These are phyloP conservation scores for Picochlorum sp. DNA, from an alignment of 139 green algal species.

Conservation along the genomic window DNA sequence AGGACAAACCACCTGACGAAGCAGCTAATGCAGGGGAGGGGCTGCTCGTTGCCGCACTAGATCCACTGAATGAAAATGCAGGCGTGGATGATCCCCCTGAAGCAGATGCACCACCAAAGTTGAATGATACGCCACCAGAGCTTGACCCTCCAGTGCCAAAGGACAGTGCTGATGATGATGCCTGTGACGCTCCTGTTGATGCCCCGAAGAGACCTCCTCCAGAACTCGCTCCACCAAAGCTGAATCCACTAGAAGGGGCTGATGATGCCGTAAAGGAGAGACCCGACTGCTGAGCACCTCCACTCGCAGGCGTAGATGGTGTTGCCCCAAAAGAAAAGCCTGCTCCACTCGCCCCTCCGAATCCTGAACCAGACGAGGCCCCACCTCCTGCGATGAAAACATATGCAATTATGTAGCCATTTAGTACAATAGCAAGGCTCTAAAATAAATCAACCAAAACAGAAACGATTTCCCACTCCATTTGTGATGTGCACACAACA, in stretches of 20 bases:
- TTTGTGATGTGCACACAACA: too few species aligned
- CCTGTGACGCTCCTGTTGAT: background rate
- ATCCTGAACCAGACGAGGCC: background rate
- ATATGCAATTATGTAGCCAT: background rate
- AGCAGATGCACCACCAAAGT: background rate
- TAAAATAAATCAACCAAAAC: background rate
- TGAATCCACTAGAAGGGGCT: constrained; percentile 11
- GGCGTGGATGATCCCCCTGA: background rate
- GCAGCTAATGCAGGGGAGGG: background rate
- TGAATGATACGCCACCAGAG: background rate
- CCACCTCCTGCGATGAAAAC: background rate
- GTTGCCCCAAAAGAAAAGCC: background rate
- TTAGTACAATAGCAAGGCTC: background rate
- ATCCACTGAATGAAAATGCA: background rate
- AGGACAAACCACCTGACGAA: background rate
- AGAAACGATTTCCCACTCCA: too few species aligned
- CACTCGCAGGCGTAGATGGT: background rate
- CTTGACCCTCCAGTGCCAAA: background rate
- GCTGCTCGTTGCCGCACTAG: background rate
- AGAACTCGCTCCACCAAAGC: constrained; percentile 16
- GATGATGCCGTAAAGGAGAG: constrained; percentile 6
- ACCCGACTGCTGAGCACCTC: background rate
- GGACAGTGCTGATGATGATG: background rate
- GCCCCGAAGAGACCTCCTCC: background rate
- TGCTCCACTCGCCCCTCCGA: background rate